A percentile compares a stretch with the other conserved stretches of the same genome.
Conservation (phyloP, 371 early-diverging fungal genomes). For the Mortierella sp. region DNA sequence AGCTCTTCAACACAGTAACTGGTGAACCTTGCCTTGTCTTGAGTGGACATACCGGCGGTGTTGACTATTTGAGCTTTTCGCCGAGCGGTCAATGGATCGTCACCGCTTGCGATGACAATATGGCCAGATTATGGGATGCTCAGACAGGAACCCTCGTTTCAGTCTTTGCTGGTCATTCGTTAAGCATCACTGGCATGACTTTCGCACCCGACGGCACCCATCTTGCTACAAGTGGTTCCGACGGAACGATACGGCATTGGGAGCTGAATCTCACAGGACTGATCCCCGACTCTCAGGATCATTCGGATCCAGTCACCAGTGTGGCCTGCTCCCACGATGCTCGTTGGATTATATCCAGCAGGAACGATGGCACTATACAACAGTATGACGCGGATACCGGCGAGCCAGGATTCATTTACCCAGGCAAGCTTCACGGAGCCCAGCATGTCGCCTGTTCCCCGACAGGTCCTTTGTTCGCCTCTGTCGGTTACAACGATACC, state of each 20-base stretch:
- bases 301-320: neutral
- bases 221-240: neutral
- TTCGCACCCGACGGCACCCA: slow-evolving; percentile 6
- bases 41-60: neutral
- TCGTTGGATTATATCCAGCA: neutral
- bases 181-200: neutral
- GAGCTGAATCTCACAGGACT: neutral
- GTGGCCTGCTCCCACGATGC: neutral
- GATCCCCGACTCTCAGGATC: neutral
- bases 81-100: neutral
- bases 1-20: neutral
- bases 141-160: neutral
- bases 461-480: neutral
- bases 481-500: slow-evolving; percentile 6
- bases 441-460: slow-evolving; percentile 8
- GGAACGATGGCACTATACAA: neutral
- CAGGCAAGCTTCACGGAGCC: neutral
- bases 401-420: too few relatives aligned
- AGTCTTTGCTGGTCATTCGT: neutral
- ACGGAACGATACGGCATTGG: slow-evolving; percentile 16
- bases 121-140: neutral
- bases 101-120: neutral
- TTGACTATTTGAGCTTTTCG: neutral
- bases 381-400: neutral
- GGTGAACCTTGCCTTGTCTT: too few relatives aligned